Evolutionary conservation across 2,329 filamentous ascomycete genomes (phyloP).

Genomic region (Arthrobotrys musiformis): DNA sequence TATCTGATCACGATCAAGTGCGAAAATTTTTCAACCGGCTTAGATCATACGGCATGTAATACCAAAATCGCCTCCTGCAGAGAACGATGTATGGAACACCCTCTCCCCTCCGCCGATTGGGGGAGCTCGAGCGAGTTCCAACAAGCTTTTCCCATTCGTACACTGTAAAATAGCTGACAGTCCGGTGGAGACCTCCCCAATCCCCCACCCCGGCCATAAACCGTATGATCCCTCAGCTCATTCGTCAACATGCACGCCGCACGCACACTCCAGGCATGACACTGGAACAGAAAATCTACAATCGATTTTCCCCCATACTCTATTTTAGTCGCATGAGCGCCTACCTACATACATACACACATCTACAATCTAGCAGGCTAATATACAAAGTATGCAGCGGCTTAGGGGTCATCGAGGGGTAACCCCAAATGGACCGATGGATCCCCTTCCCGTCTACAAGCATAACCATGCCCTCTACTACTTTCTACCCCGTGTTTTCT

Average conservation of each 20-base stretch:
- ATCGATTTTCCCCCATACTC: neutral
- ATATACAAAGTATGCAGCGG: too few relatives aligned
- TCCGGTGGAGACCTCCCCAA: neutral
- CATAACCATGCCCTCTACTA: neutral
- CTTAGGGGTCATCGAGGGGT: too few relatives aligned
- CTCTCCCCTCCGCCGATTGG: conserved; percentile 9
- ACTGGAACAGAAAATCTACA: neutral
- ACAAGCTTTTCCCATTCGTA: neutral
- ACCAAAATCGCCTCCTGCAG: neutral
- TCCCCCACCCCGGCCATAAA: neutral
- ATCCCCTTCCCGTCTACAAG: neutral
- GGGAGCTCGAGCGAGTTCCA: neutral
- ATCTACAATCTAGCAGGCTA: neutral
- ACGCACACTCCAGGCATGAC: conserved; percentile 7
- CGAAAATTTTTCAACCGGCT: neutral
- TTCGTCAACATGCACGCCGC: conserved; percentile 8
- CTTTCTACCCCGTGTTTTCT: conserved; percentile 14
- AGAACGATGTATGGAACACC: conserved; percentile 14
- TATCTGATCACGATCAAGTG: too few relatives aligned
- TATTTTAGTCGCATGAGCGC: conserved; percentile 26
- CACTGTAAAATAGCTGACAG: conserved; percentile 19
- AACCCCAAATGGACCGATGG: too few relatives aligned
- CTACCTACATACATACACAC: neutral
- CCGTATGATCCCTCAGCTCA: conserved; percentile 25
- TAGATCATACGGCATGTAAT: neutral